Conservation (phyloP, 345 rosid genomes). For the Viola odorata region DNA sequence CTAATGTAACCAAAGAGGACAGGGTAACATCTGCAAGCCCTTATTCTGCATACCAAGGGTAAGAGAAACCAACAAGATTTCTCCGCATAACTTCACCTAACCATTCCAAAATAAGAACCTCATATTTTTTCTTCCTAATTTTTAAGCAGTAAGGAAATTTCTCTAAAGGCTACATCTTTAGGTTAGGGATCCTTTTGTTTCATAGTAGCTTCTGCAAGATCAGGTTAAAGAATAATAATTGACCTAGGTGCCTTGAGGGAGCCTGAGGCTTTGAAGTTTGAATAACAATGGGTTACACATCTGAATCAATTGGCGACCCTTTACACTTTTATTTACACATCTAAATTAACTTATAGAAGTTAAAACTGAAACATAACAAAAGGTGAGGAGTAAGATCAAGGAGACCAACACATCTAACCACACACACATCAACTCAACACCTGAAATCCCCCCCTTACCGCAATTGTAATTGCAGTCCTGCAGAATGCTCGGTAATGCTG, state of each 20-base stretch:
- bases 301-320: not conserved
- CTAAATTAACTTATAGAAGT: not conserved
- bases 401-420: not conserved
- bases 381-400: not conserved
- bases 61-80: not conserved
- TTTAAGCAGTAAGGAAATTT: not conserved
- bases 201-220: too few relatives aligned
- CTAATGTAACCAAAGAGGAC: not conserved
- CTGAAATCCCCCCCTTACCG: conserved; percentile 40
- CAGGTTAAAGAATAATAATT: too few relatives aligned
- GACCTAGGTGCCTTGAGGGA: too few relatives aligned
- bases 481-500: conserved; percentile 85
- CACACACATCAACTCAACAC: not conserved
- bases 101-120: not conserved
- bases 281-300: not conserved
- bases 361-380: not conserved
- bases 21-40: not conserved
- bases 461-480: conserved; percentile 75
- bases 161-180: not conserved
- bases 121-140: not conserved
- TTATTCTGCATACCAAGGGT: not conserved
- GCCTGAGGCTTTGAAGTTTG: too few relatives aligned
- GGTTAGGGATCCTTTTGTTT: too few relatives aligned
- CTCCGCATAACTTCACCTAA: too few relatives aligned
- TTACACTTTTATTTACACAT: not conserved